A percentile compares a stretch with the other conserved stretches of the same genome.
Evolutionary conservation across 164 flowering plant genomes (phyloP).

Genomic region (Chimonanthus salicifolius): DNA sequence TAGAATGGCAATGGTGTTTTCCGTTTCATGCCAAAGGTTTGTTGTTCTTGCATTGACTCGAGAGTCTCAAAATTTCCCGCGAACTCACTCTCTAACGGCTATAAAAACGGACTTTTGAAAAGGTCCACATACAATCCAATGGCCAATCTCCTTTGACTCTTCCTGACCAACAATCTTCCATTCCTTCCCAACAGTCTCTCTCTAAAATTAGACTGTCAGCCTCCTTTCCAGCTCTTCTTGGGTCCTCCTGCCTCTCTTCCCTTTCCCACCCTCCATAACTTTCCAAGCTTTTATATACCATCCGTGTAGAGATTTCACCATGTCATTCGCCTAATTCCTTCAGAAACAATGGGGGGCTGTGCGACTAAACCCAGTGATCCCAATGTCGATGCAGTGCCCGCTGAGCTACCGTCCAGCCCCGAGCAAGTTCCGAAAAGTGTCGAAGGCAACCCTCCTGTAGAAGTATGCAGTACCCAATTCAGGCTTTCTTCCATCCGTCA

Average conservation of each 20-base stretch:
- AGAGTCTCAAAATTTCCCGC: too few relatives aligned
- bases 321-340: background rate
- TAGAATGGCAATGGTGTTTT: too few relatives aligned
- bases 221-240: background rate
- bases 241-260: background rate
- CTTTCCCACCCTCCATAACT: constrained; percentile 2
- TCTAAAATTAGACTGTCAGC: background rate
- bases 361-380: constrained; percentile 21
- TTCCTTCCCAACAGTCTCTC: background rate
- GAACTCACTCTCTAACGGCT: background rate
- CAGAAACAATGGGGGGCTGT: constrained; percentile 21
- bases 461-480: constrained; percentile 1
- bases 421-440: background rate
- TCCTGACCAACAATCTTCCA: constrained; percentile 1
- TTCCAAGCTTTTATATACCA: background rate
- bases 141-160: background rate
- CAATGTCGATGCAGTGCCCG: constrained; percentile 11
- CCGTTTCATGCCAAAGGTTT: too few relatives aligned
- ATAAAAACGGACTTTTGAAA: background rate
- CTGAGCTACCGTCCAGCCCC: constrained; percentile 2
- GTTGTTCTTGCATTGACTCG: too few relatives aligned
- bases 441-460: constrained; percentile 5
- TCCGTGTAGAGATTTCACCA: background rate
- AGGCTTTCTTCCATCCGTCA: background rate
- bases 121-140: constrained; percentile 3